phyloP scores from a whole-genome alignment of 2,329 filamentous ascomycete species.

The Ceratocystis ficicola region DNA sequence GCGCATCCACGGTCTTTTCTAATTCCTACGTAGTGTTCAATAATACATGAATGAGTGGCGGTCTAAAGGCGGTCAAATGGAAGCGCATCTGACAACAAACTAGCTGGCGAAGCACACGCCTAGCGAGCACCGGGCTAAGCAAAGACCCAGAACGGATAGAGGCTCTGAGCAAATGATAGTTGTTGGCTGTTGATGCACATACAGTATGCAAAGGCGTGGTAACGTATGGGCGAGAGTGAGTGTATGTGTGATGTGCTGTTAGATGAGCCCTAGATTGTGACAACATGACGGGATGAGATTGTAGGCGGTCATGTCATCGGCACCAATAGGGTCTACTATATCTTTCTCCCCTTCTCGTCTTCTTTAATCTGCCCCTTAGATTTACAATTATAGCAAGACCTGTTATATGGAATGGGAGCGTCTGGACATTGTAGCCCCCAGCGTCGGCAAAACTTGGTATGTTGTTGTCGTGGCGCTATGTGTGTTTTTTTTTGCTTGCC shows the following conservation, averaged over 20 bases:
- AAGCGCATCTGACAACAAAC: not conserved
- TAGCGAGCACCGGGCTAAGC: not conserved
- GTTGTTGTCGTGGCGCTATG: not conserved
- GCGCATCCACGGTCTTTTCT: too few relatives aligned
- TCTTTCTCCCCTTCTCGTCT: too few relatives aligned
- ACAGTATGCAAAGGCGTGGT: not conserved
- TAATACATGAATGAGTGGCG: not conserved
- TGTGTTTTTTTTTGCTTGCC: conserved; percentile 4
- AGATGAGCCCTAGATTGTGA: not conserved
- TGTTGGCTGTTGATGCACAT: not conserved
- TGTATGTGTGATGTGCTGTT: not conserved
- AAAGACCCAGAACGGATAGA: not conserved
- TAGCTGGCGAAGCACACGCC: not conserved
- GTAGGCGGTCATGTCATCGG: not conserved
- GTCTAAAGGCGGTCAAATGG: not conserved
- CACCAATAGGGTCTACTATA: too few relatives aligned
- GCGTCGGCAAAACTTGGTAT: not conserved
- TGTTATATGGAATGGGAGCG: not conserved
- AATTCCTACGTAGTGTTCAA: too few relatives aligned
- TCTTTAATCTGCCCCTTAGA: not conserved
- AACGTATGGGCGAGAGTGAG: not conserved
- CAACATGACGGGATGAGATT: not conserved
- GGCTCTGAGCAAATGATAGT: not conserved
- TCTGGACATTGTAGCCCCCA: not conserved
- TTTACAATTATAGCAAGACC: not conserved